Evolutionary conservation across 2,329 filamentous ascomycete species (phyloP).

Genomic region (Hymenoscyphus linearis): DNA sequence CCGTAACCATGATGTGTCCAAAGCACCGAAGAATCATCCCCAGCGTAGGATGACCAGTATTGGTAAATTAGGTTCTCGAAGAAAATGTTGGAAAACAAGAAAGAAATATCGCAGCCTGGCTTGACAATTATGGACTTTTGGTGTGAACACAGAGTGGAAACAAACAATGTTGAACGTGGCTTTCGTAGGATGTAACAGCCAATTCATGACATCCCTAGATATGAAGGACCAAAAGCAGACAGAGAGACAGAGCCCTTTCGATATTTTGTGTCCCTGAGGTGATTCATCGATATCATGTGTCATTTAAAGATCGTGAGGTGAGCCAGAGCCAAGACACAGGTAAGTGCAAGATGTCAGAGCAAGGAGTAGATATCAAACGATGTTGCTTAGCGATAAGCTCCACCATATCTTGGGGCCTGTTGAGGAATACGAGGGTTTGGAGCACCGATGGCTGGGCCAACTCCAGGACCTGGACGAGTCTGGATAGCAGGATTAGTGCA

Average conservation of each 20-base stretch:
- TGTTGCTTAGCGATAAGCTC: constrained; percentile 49
- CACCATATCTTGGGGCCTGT: constrained; percentile 50
- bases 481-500: constrained; percentile 91
- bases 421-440: constrained; percentile 46
- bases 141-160: constrained; percentile 17
- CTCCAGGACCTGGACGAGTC: constrained; percentile 81
- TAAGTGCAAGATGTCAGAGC: constrained; percentile 26
- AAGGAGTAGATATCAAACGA: constrained; percentile 17
- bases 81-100: constrained; percentile 32
- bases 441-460: constrained; percentile 57
- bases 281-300: constrained; percentile 28
- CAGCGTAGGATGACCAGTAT: constrained; percentile 54
- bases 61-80: constrained; percentile 32
- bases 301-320: constrained; percentile 29
- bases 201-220: constrained; percentile 32
- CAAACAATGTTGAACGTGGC: constrained; percentile 29
- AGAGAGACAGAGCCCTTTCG: constrained; percentile 26
- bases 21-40: constrained; percentile 47
- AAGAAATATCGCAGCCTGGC: constrained; percentile 30
- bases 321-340: constrained; percentile 22
- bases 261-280: constrained; percentile 31
- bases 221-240: constrained; percentile 31
- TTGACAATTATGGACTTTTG: constrained; percentile 17
- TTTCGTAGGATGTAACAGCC: constrained; percentile 30
- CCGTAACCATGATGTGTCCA: constrained; percentile 59